Conservation (phyloP, 225 moss, liverwort and hornwort species). For the Lunularia cruciata region DNA sequence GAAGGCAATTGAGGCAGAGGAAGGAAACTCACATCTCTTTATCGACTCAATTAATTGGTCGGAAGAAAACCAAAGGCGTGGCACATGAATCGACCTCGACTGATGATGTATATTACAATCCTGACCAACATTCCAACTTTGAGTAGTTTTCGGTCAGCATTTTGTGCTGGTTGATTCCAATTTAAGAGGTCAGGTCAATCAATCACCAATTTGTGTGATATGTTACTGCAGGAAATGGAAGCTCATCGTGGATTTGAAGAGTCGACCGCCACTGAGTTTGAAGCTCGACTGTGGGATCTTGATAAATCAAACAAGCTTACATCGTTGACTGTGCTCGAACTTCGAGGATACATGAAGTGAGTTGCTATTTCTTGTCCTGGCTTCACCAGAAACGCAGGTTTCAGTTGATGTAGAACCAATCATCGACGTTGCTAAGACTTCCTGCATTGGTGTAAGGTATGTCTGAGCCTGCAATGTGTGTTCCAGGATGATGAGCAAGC, state of each 20-base stretch:
- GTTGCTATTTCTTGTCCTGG: conserved; percentile 3
- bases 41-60: conserved; percentile 9
- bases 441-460: not conserved
- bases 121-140: not conserved
- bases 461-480: not conserved
- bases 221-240: conserved; percentile 25
- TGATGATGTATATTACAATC: conserved; percentile 33
- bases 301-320: conserved; percentile 39
- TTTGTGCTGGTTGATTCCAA: not conserved
- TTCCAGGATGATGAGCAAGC: conserved; percentile 65
- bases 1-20: conserved; percentile 35
- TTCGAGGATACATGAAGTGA: conserved; percentile 49
- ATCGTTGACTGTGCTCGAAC: conserved; percentile 44
- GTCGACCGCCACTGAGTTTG: conserved; percentile 16
- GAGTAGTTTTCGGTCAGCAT: conserved; percentile 1
- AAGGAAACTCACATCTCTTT: conserved; percentile 26
- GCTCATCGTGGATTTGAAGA: conserved; percentile 17
- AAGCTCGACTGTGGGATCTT: conserved; percentile 42
- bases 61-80: conserved; percentile 24
- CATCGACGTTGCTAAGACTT: not conserved
- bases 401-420: not conserved
- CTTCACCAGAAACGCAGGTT: not conserved
- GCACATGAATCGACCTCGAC: conserved; percentile 8
- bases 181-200: not conserved
- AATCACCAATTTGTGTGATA: not conserved